Percentiles rank a stretch among this genome's conserved stretches.
These are phyloP conservation scores for Leccinum obscurum DNA, from an alignment of 768 basidiomycete species.

Conservation along the genomic window DNA sequence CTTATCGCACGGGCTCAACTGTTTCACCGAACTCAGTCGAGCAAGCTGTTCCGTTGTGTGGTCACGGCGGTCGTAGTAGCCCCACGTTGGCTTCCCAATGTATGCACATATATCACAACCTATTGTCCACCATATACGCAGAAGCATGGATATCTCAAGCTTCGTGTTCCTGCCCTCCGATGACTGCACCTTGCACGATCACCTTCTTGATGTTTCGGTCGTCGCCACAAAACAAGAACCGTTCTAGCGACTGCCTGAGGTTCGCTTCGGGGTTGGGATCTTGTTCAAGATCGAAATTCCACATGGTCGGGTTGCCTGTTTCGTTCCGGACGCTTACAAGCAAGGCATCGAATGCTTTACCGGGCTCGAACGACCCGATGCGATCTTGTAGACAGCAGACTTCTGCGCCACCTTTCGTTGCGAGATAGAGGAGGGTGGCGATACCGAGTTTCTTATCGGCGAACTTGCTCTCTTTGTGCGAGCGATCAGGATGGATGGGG, in stretches of 20 bases:
- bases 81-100: slow-evolving; percentile 1
- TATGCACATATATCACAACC: background rate
- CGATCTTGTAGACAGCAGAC: slow-evolving; percentile 69
- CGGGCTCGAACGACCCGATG: slow-evolving; percentile 74
- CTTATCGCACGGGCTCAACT: slow-evolving; percentile 5
- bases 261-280: slow-evolving; percentile 34
- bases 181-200: slow-evolving; percentile 76
- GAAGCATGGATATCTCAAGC: slow-evolving; percentile 6
- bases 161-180: slow-evolving; percentile 65
- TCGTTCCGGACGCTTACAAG: slow-evolving; percentile 59
- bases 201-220: slow-evolving; percentile 81
- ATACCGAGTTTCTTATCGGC: slow-evolving; percentile 66
- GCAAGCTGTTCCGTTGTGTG: background rate
- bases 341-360: slow-evolving; percentile 91
- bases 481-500: background rate
- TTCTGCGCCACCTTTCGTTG: slow-evolving; percentile 87
- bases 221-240: slow-evolving; percentile 86
- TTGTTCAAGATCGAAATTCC: slow-evolving; percentile 42
- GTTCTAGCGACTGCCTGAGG: slow-evolving; percentile 66
- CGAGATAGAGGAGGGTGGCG: slow-evolving; percentile 81
- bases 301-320: slow-evolving; percentile 56
- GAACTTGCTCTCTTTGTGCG: slow-evolving; percentile 35
- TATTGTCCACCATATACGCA: slow-evolving; percentile 9
- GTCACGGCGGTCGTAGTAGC: slow-evolving; percentile 2
- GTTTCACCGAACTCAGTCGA: background rate